Base-by-base conservation (phyloP, 228 moss, liverwort and hornwort genomes). In the Sphagnum fallax region DNA sequence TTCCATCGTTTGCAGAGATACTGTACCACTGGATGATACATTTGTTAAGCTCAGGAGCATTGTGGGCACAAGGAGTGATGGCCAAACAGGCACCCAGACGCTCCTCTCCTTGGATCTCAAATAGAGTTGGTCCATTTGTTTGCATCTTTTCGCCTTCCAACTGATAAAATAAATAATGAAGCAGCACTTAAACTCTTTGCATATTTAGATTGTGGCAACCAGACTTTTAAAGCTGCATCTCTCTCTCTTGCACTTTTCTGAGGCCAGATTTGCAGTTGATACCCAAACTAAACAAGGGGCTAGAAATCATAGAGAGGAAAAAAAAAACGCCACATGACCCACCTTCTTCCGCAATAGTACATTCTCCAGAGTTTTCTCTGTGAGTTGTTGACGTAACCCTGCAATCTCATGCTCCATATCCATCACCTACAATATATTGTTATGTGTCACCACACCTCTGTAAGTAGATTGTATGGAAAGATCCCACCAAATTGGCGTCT, bases 11-110 rank as follows among this genome's bases (percentile, higher is more conserved):
- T 53, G 59, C 16, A 16, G 75, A 69, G 49, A 92, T 59, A 62
- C 86, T 89, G 47, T 80, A 76, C 95, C 95, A 95, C 75, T 95
- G 95, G 65, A 92, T 75, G 67, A 65, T 80, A 80, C 90, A 95
- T 11, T 53, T 71, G 4, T 75, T 67, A 51, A 91, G 62, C 52
- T 95, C 92, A 6, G 75, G 61, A 4, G 72, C 61, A 53, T 66
- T 50, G 1, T 75, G 60, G 10, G 71, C 69, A 60, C 72, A 15
- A 58, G 83, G 68, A 72, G 60, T 74, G 15, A 82, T 76, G 16
- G 71, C 65, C 51, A 95, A 65, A 15, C 74, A 87, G 5, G 84
- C 74, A 48, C 91, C 95, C 32, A 95, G 77, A 2, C 84, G 83
- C 86, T 91, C 92, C 73, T 82, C 76, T 12, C 95, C 95, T 59